These are phyloP conservation scores for Aspergillus proliferans DNA, from an alignment of 2,329 filamentous ascomycete species.

Conservation along the genomic window DNA sequence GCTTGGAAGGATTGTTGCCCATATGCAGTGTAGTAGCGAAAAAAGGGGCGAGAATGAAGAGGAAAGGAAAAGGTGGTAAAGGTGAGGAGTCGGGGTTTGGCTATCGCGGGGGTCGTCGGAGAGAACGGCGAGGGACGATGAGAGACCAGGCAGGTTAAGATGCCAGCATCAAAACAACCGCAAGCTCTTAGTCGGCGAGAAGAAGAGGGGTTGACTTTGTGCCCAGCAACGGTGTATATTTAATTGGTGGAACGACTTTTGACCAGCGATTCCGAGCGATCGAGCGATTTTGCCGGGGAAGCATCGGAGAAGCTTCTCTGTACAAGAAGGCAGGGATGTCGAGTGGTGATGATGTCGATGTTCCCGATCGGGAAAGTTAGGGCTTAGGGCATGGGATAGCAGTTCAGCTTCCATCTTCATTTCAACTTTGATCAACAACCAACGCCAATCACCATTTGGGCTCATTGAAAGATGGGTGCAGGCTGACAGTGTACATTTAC, in stretches of 20 bases:
- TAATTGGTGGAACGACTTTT: neutral
- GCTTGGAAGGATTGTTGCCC: conserved; percentile 46
- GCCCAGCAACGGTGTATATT: neutral
- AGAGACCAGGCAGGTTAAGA: conserved; percentile 11
- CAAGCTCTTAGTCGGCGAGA: conserved; percentile 1
- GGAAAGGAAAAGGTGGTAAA: conserved; percentile 1
- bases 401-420: neutral
- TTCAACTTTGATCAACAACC: neutral
- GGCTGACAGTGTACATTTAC: no score
- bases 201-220: neutral
- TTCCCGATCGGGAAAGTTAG: neutral
- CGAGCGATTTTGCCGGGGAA: neutral
- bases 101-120: neutral
- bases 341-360: neutral
- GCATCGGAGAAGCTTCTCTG: neutral
- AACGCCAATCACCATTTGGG: no score
- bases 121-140: conserved; percentile 1
- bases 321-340: neutral
- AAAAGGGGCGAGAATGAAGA: neutral
- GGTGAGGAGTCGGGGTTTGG: conserved; percentile 3
- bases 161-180: conserved; percentile 17
- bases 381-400: neutral
- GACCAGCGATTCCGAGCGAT: neutral
- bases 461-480: no score
- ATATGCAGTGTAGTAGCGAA: conserved; percentile 27